Conservation (phyloP, 169 alveolate species). For the Babesia ovata region DNA sequence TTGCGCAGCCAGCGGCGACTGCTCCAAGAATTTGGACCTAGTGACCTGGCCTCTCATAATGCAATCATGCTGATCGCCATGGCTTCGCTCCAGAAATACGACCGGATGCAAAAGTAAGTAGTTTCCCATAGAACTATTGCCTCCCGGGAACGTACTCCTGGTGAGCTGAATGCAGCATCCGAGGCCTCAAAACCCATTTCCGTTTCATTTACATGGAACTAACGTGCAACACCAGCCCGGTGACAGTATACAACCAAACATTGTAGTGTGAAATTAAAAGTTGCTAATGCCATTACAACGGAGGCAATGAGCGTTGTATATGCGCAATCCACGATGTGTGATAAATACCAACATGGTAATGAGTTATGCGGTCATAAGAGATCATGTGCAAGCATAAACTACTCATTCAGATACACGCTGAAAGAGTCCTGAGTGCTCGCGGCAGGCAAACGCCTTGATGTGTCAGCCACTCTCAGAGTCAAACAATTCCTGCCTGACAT, state of each 20-base stretch:
- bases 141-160: no score
- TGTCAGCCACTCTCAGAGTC: constrained; percentile 25
- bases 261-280: no score
- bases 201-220: no score
- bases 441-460: constrained; percentile 6
- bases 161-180: no score
- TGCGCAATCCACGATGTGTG: no score
- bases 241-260: no score
- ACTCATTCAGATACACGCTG: constrained; percentile 42
- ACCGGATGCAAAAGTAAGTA: background rate
- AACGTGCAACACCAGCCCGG: no score
- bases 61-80: constrained; percentile 38
- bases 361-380: background rate
- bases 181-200: no score
- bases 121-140: no score
- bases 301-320: no score
- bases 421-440: constrained; percentile 48
- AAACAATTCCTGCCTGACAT: constrained; percentile 15
- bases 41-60: constrained; percentile 9
- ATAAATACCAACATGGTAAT: no score
- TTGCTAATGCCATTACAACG: no score
- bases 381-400: constrained; percentile 42
- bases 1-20: constrained; percentile 30
- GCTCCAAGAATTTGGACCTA: constrained; percentile 19
- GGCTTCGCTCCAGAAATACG: constrained; percentile 17